Evolutionary conservation across 257 asterid species (phyloP).

Genomic region (Petunia axillaris): DNA sequence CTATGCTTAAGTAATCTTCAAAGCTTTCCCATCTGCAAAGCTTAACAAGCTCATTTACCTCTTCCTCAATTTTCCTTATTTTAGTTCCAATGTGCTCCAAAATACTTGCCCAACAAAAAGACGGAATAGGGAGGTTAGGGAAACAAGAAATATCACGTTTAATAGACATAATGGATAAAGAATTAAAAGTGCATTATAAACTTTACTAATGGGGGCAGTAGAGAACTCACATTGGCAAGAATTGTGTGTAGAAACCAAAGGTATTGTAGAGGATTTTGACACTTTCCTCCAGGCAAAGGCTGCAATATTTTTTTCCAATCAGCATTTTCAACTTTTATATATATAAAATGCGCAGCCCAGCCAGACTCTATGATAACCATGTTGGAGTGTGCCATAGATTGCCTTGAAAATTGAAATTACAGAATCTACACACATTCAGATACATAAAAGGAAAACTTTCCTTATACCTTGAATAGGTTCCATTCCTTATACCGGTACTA

Average conservation of each 20-base stretch:
- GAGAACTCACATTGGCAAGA: constrained; percentile 68
- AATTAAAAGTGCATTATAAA: constrained; percentile 5
- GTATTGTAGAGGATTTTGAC: constrained; percentile 74
- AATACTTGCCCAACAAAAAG: constrained; percentile 45
- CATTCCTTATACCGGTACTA: constrained; percentile 44
- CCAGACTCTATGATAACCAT: background rate
- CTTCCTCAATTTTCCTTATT: constrained; percentile 66
- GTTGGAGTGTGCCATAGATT: background rate
- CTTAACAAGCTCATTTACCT: constrained; percentile 73
- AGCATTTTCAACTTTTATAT: constrained; percentile 27
- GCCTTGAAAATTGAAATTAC: constrained; percentile 20
- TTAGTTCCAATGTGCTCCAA: constrained; percentile 56
- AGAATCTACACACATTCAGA: constrained; percentile 2
- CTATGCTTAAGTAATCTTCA: constrained; percentile 60
- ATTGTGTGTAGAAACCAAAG: constrained; percentile 81
- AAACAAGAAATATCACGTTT: constrained; percentile 21
- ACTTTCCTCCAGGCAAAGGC: constrained; percentile 59
- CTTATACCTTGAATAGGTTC: constrained; percentile 49
- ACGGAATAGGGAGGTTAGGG: background rate
- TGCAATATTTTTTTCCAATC: constrained; percentile 38
- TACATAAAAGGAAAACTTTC: background rate
- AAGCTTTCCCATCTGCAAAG: constrained; percentile 76
- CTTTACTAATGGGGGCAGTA: constrained; percentile 8
- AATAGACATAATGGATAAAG: constrained; percentile 23
- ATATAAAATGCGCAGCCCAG: background rate